These are phyloP conservation scores for Xanthoconium stramineum DNA, from an alignment of 768 basidiomycete species.

Conservation along the genomic window DNA sequence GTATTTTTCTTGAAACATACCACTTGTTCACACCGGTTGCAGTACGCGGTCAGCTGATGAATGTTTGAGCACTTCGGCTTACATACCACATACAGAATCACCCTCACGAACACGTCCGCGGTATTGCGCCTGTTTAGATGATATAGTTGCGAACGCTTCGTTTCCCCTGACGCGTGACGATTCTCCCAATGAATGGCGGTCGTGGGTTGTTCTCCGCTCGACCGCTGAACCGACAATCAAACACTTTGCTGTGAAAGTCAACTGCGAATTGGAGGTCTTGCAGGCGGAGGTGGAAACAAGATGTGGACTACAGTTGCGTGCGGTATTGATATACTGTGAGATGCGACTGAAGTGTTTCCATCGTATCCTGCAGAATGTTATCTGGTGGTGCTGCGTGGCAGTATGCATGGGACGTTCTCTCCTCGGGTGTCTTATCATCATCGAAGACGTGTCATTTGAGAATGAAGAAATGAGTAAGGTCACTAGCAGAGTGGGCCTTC, in stretches of 20 bases:
- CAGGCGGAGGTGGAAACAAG: slow-evolving; percentile 62
- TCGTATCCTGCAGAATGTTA: slow-evolving; percentile 89
- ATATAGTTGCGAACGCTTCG: too few relatives aligned
- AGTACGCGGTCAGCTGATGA: too few relatives aligned
- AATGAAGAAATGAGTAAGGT: slow-evolving; percentile 82
- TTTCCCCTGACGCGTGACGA: too few relatives aligned
- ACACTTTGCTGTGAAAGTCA: slow-evolving; percentile 76
- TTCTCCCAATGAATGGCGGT: slow-evolving; percentile 69
- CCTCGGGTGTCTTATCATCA: slow-evolving; percentile 54
- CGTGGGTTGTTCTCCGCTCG: slow-evolving; percentile 61
- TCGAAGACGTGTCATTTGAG: slow-evolving; percentile 75
- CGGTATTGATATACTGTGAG: slow-evolving; percentile 69
- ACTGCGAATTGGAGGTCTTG: slow-evolving; percentile 73
- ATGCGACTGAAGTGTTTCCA: slow-evolving; percentile 71
- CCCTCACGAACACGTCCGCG: too few relatives aligned
- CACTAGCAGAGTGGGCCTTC: slow-evolving; percentile 63
- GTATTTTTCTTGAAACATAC: too few relatives aligned
- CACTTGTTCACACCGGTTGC: too few relatives aligned
- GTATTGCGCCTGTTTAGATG: too few relatives aligned
- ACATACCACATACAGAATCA: too few relatives aligned
- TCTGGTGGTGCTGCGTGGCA: slow-evolving; percentile 78
- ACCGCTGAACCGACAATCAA: slow-evolving; percentile 72
- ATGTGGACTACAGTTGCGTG: slow-evolving; percentile 52
- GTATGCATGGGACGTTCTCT: slow-evolving; percentile 64
- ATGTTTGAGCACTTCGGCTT: too few relatives aligned